A percentile compares a stretch with the other conserved stretches of the same genome.
Conservation (phyloP, 176 grass and related monocot genomes). For the Canna indica region DNA sequence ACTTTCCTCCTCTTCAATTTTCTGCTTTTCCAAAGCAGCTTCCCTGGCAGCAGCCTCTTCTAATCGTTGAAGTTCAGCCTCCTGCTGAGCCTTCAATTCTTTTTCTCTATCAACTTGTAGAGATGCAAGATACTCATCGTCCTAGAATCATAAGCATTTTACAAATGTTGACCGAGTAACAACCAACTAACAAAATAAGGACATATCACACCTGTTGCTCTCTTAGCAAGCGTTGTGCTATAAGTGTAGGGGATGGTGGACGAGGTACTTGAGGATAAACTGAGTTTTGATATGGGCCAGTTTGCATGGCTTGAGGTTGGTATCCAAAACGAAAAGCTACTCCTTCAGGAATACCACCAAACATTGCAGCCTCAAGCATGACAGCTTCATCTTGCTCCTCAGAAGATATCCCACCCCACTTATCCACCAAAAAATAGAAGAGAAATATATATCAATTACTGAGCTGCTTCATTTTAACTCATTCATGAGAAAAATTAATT, state of each 20-base stretch:
- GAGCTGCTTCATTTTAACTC: background rate
- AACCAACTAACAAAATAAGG: background rate
- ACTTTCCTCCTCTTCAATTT: constrained; percentile 56
- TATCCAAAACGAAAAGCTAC: constrained; percentile 61
- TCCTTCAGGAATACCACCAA: constrained; percentile 71
- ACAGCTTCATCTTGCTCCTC: constrained; percentile 93
- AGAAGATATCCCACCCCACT: constrained; percentile 97
- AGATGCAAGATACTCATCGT: constrained; percentile 82
- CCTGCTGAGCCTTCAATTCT: constrained; percentile 64
- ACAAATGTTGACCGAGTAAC: background rate
- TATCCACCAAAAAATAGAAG: constrained; percentile 23
- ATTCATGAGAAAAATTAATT: background rate
- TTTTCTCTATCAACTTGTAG: constrained; percentile 87
- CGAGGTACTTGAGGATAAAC: constrained; percentile 9
- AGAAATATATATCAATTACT: background rate
- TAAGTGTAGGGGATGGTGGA: constrained; percentile 64
- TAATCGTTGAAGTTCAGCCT: constrained; percentile 45
- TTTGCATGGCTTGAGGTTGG: constrained; percentile 22
- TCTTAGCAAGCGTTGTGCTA: constrained; percentile 73
- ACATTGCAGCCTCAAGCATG: constrained; percentile 99
- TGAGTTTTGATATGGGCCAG: background rate
- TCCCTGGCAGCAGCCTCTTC: constrained; percentile 50
- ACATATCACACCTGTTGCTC: constrained; percentile 69
- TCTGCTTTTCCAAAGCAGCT: constrained; percentile 52
- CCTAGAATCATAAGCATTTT: constrained; percentile 32